phyloP scores from a whole-genome alignment of 2,329 filamentous ascomycete species.

The Trichoderma simmonsii region DNA sequence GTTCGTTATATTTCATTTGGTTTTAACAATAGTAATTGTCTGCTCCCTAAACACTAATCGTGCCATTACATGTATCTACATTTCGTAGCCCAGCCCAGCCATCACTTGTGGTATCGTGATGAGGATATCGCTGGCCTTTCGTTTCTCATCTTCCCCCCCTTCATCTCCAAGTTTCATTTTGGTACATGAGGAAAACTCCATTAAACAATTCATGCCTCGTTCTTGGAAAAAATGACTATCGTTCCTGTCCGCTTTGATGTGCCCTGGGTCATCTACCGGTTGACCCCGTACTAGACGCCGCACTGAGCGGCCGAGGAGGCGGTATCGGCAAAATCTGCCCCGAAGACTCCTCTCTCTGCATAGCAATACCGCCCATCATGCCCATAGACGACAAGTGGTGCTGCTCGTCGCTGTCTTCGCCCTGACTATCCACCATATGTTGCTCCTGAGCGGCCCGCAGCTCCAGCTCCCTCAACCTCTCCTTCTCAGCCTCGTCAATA shows the following conservation, averaged over 20 bases:
- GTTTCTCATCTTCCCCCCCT: background rate
- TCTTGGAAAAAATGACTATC: background rate
- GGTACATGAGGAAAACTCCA: background rate
- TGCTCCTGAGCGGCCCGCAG: constrained; percentile 42
- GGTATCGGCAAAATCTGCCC: constrained; percentile 29
- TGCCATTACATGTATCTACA: constrained; percentile 1
- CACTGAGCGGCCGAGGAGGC: constrained; percentile 38
- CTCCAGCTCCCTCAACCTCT: constrained; percentile 50
- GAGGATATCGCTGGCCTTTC: background rate
- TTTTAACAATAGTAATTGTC: background rate
- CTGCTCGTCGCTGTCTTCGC: constrained; percentile 35
- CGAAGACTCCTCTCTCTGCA: constrained; percentile 37
- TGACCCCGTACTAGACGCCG: constrained; percentile 43
- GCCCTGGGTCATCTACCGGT: constrained; percentile 34
- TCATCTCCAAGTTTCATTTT: background rate
- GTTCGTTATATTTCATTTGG: background rate
- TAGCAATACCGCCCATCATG: constrained; percentile 38
- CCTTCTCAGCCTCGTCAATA: constrained; percentile 59
- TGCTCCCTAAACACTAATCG: background rate
- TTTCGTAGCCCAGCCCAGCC: constrained; percentile 20
- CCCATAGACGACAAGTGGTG: constrained; percentile 23
- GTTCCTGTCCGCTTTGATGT: background rate
- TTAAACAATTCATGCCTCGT: background rate
- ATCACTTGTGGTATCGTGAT: constrained; percentile 22
- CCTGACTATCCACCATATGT: constrained; percentile 31